Conservation (phyloP, 495 filamentous ascomycete species). For the Rusavskia elegans region DNA sequence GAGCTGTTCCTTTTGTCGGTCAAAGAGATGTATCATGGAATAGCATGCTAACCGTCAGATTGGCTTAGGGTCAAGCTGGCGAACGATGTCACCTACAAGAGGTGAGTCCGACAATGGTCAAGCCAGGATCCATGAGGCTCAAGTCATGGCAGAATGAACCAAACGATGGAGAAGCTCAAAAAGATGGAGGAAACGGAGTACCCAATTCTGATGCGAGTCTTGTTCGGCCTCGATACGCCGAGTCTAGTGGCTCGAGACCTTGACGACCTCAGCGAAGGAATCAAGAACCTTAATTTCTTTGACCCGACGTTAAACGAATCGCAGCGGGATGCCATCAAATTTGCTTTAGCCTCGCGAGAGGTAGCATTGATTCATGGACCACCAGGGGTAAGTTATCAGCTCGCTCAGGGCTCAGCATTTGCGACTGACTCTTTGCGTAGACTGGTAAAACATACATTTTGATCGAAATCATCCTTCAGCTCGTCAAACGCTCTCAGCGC, state of each 20-base stretch:
- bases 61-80: constrained; percentile 65
- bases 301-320: constrained; percentile 73
- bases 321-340: constrained; percentile 81
- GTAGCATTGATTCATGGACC: constrained; percentile 91
- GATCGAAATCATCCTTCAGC: constrained; percentile 83
- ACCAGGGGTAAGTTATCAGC: constrained; percentile 42
- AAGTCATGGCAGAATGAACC: constrained; percentile 53
- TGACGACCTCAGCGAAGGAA: constrained; percentile 21
- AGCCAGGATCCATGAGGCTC: not conserved
- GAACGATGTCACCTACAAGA: constrained; percentile 82
- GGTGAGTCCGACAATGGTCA: constrained; percentile 28
- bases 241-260: constrained; percentile 31
- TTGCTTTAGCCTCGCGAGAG: constrained; percentile 68
- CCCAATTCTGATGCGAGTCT: constrained; percentile 58
- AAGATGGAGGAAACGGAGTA: constrained; percentile 57
- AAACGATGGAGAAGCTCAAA: constrained; percentile 64
- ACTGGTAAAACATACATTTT: constrained; percentile 97
- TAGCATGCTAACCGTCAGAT: not conserved
- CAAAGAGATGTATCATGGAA: not conserved
- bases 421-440: constrained; percentile 11
- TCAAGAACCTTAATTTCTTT: constrained; percentile 46
- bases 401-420: not conserved
- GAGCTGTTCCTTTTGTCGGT: constrained; percentile 11
- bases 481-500: constrained; percentile 52
- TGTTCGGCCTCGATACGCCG: constrained; percentile 59